These are phyloP conservation scores for Picea abies DNA, from an alignment of 83 land plant genomes.

Conservation along the genomic window DNA sequence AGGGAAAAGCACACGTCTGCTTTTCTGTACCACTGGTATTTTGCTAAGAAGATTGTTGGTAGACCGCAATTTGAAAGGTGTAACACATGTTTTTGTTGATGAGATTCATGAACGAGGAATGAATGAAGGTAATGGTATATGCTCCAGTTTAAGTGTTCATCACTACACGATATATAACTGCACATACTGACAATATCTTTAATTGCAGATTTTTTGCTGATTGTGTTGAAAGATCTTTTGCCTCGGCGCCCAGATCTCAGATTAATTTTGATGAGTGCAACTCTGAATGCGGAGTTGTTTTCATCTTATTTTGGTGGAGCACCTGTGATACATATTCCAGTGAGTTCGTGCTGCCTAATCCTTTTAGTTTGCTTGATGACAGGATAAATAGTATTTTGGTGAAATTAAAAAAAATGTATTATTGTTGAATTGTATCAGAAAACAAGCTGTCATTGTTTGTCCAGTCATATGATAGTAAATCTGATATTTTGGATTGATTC, in stretches of 20 bases:
- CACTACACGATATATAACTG: background rate
- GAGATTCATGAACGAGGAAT: constrained; percentile 99
- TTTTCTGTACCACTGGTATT: constrained; percentile 97
- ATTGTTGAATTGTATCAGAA: background rate
- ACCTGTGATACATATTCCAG: constrained; percentile 88
- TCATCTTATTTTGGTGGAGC: constrained; percentile 85
- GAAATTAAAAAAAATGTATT: background rate
- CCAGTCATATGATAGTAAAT: background rate
- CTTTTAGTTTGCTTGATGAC: background rate
- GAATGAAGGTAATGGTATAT: constrained; percentile 82
- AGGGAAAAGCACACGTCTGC: constrained; percentile 86
- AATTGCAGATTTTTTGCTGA: constrained; percentile 77
- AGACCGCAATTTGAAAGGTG: constrained; percentile 83
- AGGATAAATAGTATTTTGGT: background rate
- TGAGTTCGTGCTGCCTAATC: constrained; percentile 23
- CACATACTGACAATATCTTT: background rate
- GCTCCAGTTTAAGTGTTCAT: background rate
- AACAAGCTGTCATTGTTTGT: background rate
- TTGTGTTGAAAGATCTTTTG: constrained; percentile 91
- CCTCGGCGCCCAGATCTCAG: constrained; percentile 88
- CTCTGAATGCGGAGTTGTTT: constrained; percentile 92
- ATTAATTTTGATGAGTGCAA: constrained; percentile 96
- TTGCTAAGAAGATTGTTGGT: constrained; percentile 79
- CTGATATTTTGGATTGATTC: background rate
- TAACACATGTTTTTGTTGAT: constrained; percentile 97